Percentiles rank a stretch among this genome's conserved stretches.
Evolutionary conservation across 495 filamentous ascomycete species (phyloP).

Genomic region (Tuber indicum): DNA sequence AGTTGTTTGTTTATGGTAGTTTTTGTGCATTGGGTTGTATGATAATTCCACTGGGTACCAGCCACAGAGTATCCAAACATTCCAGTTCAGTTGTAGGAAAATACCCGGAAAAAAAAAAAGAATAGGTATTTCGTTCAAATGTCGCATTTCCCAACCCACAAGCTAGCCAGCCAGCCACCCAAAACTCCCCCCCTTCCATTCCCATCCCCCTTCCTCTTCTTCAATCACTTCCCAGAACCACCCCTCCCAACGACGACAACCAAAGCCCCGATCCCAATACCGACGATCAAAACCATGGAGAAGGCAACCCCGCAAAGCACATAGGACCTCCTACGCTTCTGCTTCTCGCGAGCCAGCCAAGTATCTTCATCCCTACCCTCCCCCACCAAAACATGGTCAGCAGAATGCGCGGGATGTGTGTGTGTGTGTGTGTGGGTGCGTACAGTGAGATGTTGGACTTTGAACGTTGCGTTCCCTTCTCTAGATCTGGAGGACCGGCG

Average conservation of each 20-base stretch:
- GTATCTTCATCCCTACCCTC: not conserved
- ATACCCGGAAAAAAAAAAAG: not conserved
- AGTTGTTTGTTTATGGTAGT: too few species aligned
- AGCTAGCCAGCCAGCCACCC: not conserved
- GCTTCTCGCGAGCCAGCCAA: not conserved
- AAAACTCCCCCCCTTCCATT: too few species aligned
- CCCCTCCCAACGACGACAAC: not conserved
- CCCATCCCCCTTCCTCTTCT: too few species aligned
- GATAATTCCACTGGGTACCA: too few species aligned
- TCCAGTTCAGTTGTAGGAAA: too few species aligned
- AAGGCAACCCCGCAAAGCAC: not conserved
- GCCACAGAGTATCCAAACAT: too few species aligned
- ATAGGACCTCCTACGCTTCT: not conserved
- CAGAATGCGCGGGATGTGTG: too few species aligned
- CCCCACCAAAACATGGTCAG: too few species aligned
- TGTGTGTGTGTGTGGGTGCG: too few species aligned
- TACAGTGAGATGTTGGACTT: not conserved
- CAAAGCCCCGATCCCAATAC: not conserved
- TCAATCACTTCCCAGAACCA: too few species aligned
- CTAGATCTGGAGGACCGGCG: not conserved
- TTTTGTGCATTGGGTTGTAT: too few species aligned
- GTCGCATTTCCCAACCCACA: not conserved
- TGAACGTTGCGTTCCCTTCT: not conserved
- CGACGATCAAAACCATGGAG: not conserved
- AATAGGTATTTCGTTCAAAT: not conserved